A percentile compares a stretch with the other conserved stretches of the same genome.
Evolutionary conservation across 1,284 basidiomycete genomes (phyloP).

Genomic region (Apiotrichum montevideense): DNA sequence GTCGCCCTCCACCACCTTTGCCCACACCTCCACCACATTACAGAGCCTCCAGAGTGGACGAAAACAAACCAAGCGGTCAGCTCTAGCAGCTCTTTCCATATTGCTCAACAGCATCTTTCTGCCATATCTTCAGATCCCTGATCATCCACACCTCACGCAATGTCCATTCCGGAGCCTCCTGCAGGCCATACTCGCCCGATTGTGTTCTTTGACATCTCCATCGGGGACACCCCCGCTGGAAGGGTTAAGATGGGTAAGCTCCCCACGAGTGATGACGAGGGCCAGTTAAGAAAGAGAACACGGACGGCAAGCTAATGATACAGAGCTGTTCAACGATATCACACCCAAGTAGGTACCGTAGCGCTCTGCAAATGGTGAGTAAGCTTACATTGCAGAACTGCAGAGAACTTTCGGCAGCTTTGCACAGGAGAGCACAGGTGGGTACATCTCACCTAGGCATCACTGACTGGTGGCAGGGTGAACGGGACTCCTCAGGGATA

Average conservation of each 20-base stretch:
- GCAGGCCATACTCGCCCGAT: constrained; percentile 59
- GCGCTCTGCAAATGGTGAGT: no score
- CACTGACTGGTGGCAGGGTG: constrained; percentile 52
- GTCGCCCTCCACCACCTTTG: no score
- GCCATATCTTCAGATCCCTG: no score
- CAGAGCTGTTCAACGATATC: constrained; percentile 44
- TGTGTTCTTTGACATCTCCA: constrained; percentile 94
- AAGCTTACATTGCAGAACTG: constrained; percentile 57
- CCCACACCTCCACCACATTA: no score
- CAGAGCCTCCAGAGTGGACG: no score
- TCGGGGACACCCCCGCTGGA: constrained; percentile 90
- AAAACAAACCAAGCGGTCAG: no score
- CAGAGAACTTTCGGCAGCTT: constrained; percentile 94
- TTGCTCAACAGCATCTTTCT: no score
- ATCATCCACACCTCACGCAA: background rate
- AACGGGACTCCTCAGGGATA: constrained; percentile 82
- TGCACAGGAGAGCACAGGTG: constrained; percentile 93
- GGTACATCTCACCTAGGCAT: background rate
- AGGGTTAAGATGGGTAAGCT: constrained; percentile 75
- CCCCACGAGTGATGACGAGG: no score
- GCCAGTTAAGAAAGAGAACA: no score
- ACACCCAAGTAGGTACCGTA: constrained; percentile 34
- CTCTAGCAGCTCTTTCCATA: no score
- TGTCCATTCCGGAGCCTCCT: constrained; percentile 40
- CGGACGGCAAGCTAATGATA: background rate